phyloP scores from a whole-genome alignment of 2,329 filamentous ascomycete species.

The Cladophialophora chaetospira region DNA sequence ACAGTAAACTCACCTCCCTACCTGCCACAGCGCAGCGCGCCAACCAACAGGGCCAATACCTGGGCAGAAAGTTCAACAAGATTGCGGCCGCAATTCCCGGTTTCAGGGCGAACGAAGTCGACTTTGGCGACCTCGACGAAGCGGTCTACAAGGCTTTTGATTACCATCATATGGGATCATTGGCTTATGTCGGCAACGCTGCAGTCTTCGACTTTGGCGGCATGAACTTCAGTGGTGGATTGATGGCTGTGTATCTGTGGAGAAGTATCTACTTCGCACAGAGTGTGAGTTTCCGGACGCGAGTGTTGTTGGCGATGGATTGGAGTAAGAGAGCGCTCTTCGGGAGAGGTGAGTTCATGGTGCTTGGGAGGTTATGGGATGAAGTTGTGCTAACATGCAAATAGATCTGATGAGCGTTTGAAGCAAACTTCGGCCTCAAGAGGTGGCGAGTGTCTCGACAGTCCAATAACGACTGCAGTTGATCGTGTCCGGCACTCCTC shows the following conservation, averaged over 20 bases:
- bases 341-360: constrained; percentile 73
- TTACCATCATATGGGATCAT: constrained; percentile 85
- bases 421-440: not conserved
- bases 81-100: constrained; percentile 76
- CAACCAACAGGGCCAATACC: constrained; percentile 91
- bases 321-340: constrained; percentile 97
- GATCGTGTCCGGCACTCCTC: too few species aligned
- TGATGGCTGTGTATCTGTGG: constrained; percentile 96
- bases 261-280: constrained; percentile 95
- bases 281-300: constrained; percentile 88
- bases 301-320: constrained; percentile 91
- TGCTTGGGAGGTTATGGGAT: not conserved
- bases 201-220: constrained; percentile 93
- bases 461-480: too few species aligned
- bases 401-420: constrained; percentile 32
- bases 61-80: constrained; percentile 92
- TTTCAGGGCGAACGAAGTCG: constrained; percentile 74
- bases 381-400: not conserved
- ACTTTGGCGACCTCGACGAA: constrained; percentile 87
- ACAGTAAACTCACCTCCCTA: constrained; percentile 88
- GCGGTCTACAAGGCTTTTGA: constrained; percentile 93
- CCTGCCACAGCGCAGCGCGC: constrained; percentile 95
- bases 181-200: constrained; percentile 95
- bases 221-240: constrained; percentile 74
- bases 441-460: too few species aligned